A percentile compares a stretch with the other conserved stretches of the same genome.
phyloP scores from a whole-genome alignment of 805 yeast species.

The Blastobotrys terrestris region DNA sequence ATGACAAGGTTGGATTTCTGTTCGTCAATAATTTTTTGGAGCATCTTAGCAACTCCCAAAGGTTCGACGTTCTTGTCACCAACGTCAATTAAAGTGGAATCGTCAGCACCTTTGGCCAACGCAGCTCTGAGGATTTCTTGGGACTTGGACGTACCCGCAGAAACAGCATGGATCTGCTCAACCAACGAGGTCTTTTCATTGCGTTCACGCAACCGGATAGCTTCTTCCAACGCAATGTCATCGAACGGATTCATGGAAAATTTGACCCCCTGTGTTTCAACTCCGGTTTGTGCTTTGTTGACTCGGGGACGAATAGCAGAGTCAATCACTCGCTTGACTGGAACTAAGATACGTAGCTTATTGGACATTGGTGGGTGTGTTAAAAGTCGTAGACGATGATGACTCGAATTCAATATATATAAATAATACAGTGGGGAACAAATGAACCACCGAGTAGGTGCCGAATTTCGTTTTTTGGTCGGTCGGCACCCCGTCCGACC shows the following conservation, averaged over 20 bases:
- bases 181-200: slow-evolving; percentile 51
- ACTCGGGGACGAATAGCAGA: slow-evolving; percentile 90
- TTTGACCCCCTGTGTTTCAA: slow-evolving; percentile 84
- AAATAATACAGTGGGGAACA: slow-evolving; percentile 1
- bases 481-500: not conserved
- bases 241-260: slow-evolving; percentile 94
- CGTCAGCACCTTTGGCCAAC: slow-evolving; percentile 90
- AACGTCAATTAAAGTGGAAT: slow-evolving; percentile 73
- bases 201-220: slow-evolving; percentile 65
- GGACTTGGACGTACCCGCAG: slow-evolving; percentile 80
- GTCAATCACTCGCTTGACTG: slow-evolving; percentile 92
- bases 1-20: slow-evolving; percentile 72
- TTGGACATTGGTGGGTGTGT: slow-evolving; percentile 15
- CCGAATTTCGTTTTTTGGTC: not conserved
- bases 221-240: slow-evolving; percentile 97
- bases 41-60: slow-evolving; percentile 78
- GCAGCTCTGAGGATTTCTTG: slow-evolving; percentile 87
- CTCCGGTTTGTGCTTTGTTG: slow-evolving; percentile 76
- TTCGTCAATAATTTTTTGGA: slow-evolving; percentile 64
- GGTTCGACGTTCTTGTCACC: slow-evolving; percentile 78
- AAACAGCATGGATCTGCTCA: slow-evolving; percentile 81
- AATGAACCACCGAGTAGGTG: not conserved
- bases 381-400: too few relatives aligned
- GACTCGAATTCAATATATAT: not conserved
- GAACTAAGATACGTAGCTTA: slow-evolving; percentile 62